Conservation (phyloP, 345 rosid species). For the Eutrema japonicum region DNA sequence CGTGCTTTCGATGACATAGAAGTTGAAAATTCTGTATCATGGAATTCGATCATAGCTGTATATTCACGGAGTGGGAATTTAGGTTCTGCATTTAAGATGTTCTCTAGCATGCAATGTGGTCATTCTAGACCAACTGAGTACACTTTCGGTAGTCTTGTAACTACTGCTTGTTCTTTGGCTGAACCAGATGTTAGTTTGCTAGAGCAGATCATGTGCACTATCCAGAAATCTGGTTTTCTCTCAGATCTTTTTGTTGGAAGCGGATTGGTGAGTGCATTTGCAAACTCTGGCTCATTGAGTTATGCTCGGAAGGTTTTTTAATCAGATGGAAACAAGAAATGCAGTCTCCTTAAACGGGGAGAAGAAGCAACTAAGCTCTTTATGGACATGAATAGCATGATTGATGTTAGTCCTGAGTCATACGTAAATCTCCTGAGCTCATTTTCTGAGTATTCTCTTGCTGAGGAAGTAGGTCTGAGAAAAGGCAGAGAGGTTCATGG, state of each 20-base stretch:
- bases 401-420: constrained; percentile 65
- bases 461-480: constrained; percentile 66
- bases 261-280: constrained; percentile 77
- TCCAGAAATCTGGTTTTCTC: constrained; percentile 68
- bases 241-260: constrained; percentile 86
- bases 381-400: constrained; percentile 53
- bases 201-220: constrained; percentile 66
- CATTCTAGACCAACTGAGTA: constrained; percentile 74
- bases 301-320: constrained; percentile 62
- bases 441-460: constrained; percentile 59
- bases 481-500: constrained; percentile 91
- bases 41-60: constrained; percentile 77
- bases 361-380: constrained; percentile 76
- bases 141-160: constrained; percentile 81
- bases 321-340: constrained; percentile 66
- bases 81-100: constrained; percentile 60
- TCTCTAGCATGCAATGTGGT: constrained; percentile 64
- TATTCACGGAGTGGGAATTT: constrained; percentile 64
- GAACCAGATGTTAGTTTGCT: constrained; percentile 62
- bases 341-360: constrained; percentile 75
- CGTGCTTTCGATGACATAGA: constrained; percentile 66
- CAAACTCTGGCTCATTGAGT: constrained; percentile 61
- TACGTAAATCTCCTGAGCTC: constrained; percentile 73
- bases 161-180: constrained; percentile 60
- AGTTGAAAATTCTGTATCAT: constrained; percentile 62